A percentile compares a stretch with the other conserved stretches of the same genome.
phyloP scores from a whole-genome alignment of 2,329 filamentous ascomycete genomes.

The Hirsutella thompsonii region DNA sequence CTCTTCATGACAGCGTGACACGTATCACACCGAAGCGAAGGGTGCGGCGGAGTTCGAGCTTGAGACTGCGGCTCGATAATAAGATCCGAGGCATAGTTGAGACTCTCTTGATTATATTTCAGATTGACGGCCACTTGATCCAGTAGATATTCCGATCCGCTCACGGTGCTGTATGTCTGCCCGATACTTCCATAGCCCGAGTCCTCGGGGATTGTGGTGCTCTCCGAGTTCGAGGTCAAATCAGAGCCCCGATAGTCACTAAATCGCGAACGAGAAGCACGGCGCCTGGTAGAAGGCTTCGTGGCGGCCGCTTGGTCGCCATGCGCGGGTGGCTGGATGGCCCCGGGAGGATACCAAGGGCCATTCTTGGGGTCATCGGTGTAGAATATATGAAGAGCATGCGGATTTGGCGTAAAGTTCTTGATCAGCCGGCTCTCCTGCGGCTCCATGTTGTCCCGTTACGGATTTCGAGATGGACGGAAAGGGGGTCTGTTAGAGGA shows the following conservation, averaged over 20 bases:
- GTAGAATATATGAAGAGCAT: constrained; percentile 21
- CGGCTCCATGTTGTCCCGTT: constrained; percentile 5
- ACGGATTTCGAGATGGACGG: too few relatives aligned
- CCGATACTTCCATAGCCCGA: constrained; percentile 33
- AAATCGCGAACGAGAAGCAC: constrained; percentile 3
- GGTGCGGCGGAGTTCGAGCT: not conserved
- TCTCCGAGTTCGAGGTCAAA: constrained; percentile 27
- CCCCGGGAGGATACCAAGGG: constrained; percentile 28
- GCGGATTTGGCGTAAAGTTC: constrained; percentile 6
- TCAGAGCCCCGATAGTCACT: constrained; percentile 12
- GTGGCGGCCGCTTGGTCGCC: constrained; percentile 15
- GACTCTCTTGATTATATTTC: constrained; percentile 17
- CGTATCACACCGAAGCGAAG: constrained; percentile 18
- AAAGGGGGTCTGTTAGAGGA: too few relatives aligned
- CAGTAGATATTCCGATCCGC: constrained; percentile 28
- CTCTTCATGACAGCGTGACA: constrained; percentile 34
- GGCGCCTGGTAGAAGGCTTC: constrained; percentile 1
- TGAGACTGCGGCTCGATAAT: not conserved
- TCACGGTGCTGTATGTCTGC: constrained; percentile 27
- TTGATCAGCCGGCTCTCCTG: not conserved
- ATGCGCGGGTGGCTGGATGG: constrained; percentile 9
- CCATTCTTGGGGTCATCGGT: constrained; percentile 18
- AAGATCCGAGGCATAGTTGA: constrained; percentile 2
- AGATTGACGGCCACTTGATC: constrained; percentile 12
- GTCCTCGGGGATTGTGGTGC: constrained; percentile 25